phyloP scores from a whole-genome alignment of 495 filamentous ascomycete species.

The Tuber melanosporum region DNA sequence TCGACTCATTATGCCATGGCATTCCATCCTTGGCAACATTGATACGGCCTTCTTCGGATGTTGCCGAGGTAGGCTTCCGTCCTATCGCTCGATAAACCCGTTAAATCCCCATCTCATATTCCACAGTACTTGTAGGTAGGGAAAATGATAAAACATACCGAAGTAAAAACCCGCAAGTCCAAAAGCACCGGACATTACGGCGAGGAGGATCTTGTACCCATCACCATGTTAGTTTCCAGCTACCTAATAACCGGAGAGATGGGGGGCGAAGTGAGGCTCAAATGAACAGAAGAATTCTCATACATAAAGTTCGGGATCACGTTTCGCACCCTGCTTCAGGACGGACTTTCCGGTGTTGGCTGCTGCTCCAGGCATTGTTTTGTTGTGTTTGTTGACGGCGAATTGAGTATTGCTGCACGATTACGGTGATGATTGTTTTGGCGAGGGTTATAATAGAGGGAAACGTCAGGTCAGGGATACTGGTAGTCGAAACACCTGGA shows the following conservation, averaged over 20 bases:
- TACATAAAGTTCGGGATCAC: conserved; percentile 79
- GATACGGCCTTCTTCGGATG: conserved; percentile 66
- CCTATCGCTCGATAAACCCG: conserved; percentile 47
- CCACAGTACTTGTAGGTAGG: neutral
- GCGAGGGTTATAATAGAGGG: neutral
- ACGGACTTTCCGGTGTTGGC: conserved; percentile 43
- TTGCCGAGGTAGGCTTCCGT: conserved; percentile 75
- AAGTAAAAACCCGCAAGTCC: conserved; percentile 83
- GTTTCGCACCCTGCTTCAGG: conserved; percentile 61
- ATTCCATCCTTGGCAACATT: conserved; percentile 65
- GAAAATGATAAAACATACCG: conserved; percentile 45
- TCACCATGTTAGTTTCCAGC: conserved; percentile 6
- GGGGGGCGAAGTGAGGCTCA: neutral
- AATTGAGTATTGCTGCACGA: neutral
- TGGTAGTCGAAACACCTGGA: neutral
- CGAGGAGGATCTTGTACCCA: conserved; percentile 71
- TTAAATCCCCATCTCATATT: neutral
- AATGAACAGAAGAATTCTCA: conserved; percentile 25
- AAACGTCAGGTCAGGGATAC: neutral
- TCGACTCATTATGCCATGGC: conserved; percentile 73
- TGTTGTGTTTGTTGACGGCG: neutral
- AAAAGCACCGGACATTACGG: conserved; percentile 85
- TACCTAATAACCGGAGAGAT: conserved; percentile 2
- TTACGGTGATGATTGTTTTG: neutral
- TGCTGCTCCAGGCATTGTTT: conserved; percentile 20